phyloP scores from a whole-genome alignment of 129 eudicot genomes.

The Kitagawia praeruptora region DNA sequence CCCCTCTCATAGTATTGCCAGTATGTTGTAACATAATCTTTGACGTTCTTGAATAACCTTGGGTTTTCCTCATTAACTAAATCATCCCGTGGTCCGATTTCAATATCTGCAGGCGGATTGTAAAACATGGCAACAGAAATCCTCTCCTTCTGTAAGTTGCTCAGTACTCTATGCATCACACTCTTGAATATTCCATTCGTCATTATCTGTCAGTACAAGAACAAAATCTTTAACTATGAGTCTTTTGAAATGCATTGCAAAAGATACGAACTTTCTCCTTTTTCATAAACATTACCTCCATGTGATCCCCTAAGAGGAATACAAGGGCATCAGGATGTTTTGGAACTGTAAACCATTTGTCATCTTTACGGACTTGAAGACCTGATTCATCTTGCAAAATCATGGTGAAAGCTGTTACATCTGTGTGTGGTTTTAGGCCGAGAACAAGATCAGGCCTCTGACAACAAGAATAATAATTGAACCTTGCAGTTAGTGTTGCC shows the following conservation, averaged over 20 bases:
- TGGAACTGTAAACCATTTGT: constrained; percentile 52
- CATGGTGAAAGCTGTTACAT: constrained; percentile 40
- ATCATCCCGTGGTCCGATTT: constrained; percentile 19
- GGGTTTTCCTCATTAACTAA: constrained; percentile 18
- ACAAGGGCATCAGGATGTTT: constrained; percentile 37
- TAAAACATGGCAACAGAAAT: constrained; percentile 20
- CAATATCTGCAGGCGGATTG: constrained; percentile 8
- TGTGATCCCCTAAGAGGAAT: constrained; percentile 47
- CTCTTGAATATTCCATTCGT: constrained; percentile 23
- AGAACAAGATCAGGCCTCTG: constrained; percentile 46
- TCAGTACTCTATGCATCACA: constrained; percentile 23
- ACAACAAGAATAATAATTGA: constrained; percentile 52
- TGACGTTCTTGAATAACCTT: constrained; percentile 13
- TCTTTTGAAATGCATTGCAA: neutral
- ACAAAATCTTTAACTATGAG: no score
- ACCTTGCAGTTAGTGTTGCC: constrained; percentile 27
- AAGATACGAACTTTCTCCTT: neutral
- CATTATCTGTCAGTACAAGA: constrained; percentile 17
- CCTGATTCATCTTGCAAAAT: constrained; percentile 47
- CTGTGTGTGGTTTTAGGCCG: constrained; percentile 58
- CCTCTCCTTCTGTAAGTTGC: constrained; percentile 18
- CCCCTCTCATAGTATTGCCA: neutral
- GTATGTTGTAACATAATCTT: constrained; percentile 8
- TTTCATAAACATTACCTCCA: constrained; percentile 39
- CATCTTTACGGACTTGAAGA: constrained; percentile 44